Conservation (phyloP, 495 filamentous ascomycete species). For the Xylaria castorea region DNA sequence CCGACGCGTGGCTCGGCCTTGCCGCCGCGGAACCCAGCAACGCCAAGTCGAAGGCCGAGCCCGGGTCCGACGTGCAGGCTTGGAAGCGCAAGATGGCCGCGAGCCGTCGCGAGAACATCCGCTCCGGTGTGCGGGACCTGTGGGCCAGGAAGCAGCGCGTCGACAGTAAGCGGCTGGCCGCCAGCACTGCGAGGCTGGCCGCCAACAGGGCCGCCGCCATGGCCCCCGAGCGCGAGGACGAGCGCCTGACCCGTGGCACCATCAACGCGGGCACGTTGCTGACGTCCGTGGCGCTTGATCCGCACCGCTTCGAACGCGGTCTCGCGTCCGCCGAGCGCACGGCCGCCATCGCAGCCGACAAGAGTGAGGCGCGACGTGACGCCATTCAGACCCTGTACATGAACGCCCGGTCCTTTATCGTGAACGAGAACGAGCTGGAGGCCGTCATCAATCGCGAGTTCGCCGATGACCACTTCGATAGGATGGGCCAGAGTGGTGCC, state of each 20-base stretch:
- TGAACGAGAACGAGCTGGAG: slow-evolving; percentile 52
- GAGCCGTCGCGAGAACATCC: slow-evolving; percentile 45
- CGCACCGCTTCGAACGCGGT: slow-evolving; percentile 44
- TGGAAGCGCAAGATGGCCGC: slow-evolving; percentile 46
- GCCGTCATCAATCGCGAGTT: slow-evolving; percentile 46
- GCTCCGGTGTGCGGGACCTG: slow-evolving; percentile 45
- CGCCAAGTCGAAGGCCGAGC: slow-evolving; percentile 30
- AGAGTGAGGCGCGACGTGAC: slow-evolving; percentile 51
- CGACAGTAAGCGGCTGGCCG: slow-evolving; percentile 25
- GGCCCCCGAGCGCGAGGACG: slow-evolving; percentile 51
- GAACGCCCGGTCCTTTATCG: slow-evolving; percentile 53
- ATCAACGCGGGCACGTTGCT: slow-evolving; percentile 40
- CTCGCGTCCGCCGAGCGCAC: slow-evolving; percentile 37
- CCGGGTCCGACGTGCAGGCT: slow-evolving; percentile 41
- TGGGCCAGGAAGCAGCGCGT: slow-evolving; percentile 45
- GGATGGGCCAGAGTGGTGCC: slow-evolving; percentile 20
- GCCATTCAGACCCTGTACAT: slow-evolving; percentile 56
- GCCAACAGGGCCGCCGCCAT: slow-evolving; percentile 40
- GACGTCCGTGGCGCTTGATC: slow-evolving; percentile 43
- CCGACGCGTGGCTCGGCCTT: slow-evolving; percentile 37
- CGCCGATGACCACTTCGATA: slow-evolving; percentile 37
- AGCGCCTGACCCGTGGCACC: slow-evolving; percentile 50
- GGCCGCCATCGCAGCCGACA: slow-evolving; percentile 24
- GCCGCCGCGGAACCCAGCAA: slow-evolving; percentile 39
- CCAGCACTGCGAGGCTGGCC: slow-evolving; percentile 24